Evolutionary conservation across 805 yeast genomes (phyloP).

Genomic region (Saccharomycopsis malanga): DNA sequence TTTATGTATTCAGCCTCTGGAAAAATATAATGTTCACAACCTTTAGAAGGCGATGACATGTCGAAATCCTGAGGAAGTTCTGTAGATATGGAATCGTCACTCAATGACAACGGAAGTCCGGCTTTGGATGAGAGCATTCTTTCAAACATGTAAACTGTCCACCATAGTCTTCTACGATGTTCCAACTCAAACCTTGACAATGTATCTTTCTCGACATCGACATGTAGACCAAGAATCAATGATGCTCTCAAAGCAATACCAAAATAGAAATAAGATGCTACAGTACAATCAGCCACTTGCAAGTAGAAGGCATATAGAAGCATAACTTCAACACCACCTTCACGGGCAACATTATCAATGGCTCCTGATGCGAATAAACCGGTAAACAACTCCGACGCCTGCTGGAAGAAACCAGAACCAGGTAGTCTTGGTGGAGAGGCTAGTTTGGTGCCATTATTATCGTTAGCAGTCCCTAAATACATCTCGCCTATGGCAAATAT

Average conservation of each 20-base stretch:
- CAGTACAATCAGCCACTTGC: constrained; percentile 80
- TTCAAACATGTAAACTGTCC: constrained; percentile 83
- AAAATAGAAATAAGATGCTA: constrained; percentile 73
- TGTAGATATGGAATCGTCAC: constrained; percentile 76
- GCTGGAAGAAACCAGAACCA: constrained; percentile 71
- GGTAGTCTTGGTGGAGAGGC: constrained; percentile 49
- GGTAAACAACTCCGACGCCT: constrained; percentile 72
- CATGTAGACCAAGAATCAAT: constrained; percentile 71
- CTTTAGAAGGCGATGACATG: constrained; percentile 52
- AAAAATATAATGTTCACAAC: constrained; percentile 59
- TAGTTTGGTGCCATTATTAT: constrained; percentile 41
- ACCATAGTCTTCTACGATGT: constrained; percentile 75
- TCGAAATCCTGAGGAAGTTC: constrained; percentile 70
- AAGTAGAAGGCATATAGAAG: constrained; percentile 68
- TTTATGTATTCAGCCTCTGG: constrained; percentile 74
- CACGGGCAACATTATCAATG: constrained; percentile 66
- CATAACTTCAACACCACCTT: constrained; percentile 74
- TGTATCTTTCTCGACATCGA: constrained; percentile 67
- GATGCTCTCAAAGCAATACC: constrained; percentile 71
- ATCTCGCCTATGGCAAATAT: constrained; percentile 78
- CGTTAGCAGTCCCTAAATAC: constrained; percentile 72
- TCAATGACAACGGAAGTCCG: constrained; percentile 69
- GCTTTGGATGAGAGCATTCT: constrained; percentile 79
- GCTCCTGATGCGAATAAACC: constrained; percentile 77
- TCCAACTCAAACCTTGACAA: constrained; percentile 67